Evolutionary conservation across 2,329 filamentous ascomycete species (phyloP).

Genomic region (Neonectria neomacrospora): DNA sequence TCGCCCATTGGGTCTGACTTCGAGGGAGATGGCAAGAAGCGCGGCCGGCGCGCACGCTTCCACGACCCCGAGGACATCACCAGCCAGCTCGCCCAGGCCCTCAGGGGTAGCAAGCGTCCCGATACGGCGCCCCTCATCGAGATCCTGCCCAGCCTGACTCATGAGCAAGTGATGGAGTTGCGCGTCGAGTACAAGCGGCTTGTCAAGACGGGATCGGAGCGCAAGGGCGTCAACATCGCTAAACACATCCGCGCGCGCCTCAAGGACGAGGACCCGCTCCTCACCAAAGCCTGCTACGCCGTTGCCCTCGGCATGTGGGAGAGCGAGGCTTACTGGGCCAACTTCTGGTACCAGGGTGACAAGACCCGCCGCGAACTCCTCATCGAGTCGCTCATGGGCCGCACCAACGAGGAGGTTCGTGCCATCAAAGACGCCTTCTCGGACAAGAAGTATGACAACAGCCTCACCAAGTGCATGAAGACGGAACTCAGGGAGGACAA

Average conservation of each 20-base stretch:
- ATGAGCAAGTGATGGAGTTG: constrained; percentile 88
- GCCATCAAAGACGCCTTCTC: constrained; percentile 88
- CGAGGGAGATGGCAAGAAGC: constrained; percentile 56
- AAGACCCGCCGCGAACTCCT: constrained; percentile 86
- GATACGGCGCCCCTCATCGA: constrained; percentile 80
- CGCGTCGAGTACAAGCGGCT: constrained; percentile 91
- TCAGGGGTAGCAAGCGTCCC: constrained; percentile 72
- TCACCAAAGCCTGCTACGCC: constrained; percentile 92
- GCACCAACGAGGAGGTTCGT: constrained; percentile 86
- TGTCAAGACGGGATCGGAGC: constrained; percentile 79
- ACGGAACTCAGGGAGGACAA: constrained; percentile 95
- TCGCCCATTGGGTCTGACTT: constrained; percentile 63
- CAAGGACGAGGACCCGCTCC: constrained; percentile 77
- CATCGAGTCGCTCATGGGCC: constrained; percentile 92
- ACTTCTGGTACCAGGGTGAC: constrained; percentile 95
- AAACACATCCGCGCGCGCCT: constrained; percentile 84
- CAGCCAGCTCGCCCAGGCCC: constrained; percentile 76
- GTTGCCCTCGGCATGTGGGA: constrained; percentile 92
- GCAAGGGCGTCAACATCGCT: constrained; percentile 83
- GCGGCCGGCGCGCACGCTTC: constrained; percentile 75
- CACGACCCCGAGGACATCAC: constrained; percentile 88
- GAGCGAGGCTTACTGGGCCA: constrained; percentile 96
- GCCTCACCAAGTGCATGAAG: constrained; percentile 85
- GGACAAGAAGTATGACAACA: constrained; percentile 91
- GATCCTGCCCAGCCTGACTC: constrained; percentile 84